Base-by-base conservation (phyloP, 2,329 filamentous ascomycete species). In the Neofusicoccum parvum region DNA sequence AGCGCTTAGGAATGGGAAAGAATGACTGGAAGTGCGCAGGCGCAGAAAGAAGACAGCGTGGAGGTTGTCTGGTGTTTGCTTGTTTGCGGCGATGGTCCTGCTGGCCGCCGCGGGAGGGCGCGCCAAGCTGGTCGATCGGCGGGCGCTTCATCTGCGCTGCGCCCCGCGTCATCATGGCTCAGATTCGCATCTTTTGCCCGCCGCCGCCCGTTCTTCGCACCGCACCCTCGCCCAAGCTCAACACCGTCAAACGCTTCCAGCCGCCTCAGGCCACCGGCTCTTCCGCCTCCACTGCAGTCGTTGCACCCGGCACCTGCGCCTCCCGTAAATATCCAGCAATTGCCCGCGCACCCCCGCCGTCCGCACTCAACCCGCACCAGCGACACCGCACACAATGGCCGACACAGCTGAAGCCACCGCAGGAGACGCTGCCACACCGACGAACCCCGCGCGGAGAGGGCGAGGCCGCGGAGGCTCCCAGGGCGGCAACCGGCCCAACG, bases 381-480 rank as follows among this genome's bases (percentile, higher is more conserved):
- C 12, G 14, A 45, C 12, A 39, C 32, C 6, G 5, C 32, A 11
- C 14, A 48, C 41, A 7, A 64, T 64, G 62, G 50, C 62, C 5
- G 39, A 53, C 20, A 37, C 50, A 20, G n/a, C 49, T 39, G 62
- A 64, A 37, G 17, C 50, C 11, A 20, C 50, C 34, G 50, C 50
- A 45, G 34, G 49, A 27, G n/a, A 36, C 11, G 51, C 43, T 23
- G 32, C 39, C 32, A n/a, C 50, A 2, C 15, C 50, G 5, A 23
- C 50, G 17, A 64, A 56, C 48, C 15, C 23, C 14, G 54, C 54
- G 39, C 64, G 54, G 10, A 60, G 64, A 49, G 54, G 64, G 15
- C 46, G 64, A 12, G 64, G 64, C 46, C 45, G 54, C 3, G 64
- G 64, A 15, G 54, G 64, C 37, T 37, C 54, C 11, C 64, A 65